A percentile compares a stretch with the other conserved stretches of the same genome.
These are phyloP conservation scores for Trichothecium roseum DNA, from an alignment of 2,329 filamentous ascomycete genomes.

Conservation along the genomic window DNA sequence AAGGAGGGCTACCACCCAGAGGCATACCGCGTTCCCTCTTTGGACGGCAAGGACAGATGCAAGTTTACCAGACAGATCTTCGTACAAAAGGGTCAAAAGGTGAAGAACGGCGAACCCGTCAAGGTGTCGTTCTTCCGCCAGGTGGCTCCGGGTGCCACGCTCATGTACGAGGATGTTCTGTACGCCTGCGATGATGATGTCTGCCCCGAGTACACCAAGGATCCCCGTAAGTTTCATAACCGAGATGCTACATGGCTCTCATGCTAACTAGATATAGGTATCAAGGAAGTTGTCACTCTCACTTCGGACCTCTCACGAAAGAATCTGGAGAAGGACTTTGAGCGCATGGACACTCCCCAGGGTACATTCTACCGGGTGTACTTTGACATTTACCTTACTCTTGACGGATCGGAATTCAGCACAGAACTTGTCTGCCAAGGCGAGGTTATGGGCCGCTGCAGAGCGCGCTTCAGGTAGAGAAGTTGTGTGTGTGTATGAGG, in stretches of 20 bases:
- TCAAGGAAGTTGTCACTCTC: conserved; percentile 97
- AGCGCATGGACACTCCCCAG: conserved; percentile 97
- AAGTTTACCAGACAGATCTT: conserved; percentile 98
- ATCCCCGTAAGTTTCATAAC: conserved; percentile 72
- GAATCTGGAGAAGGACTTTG: conserved; percentile 98
- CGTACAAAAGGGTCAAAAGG: conserved; percentile 94
- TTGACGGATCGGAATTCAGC: conserved; percentile 96
- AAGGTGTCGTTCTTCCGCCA: conserved; percentile 99
- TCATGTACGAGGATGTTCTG: conserved; percentile 98
- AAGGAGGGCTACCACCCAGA: conserved; percentile 98
- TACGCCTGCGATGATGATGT: conserved; percentile 98
- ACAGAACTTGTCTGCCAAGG: conserved; percentile 98
- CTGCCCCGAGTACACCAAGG: conserved; percentile 97
- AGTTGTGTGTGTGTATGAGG: background rate
- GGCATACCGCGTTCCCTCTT: conserved; percentile 89
- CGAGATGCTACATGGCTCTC: background rate
- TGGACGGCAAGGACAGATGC: conserved; percentile 96
- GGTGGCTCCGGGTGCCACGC: conserved; percentile 88
- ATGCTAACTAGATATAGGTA: conserved; percentile 48
- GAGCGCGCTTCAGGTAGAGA: conserved; percentile 66
- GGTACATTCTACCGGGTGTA: conserved; percentile 87
- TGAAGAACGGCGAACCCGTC: conserved; percentile 98
- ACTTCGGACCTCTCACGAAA: conserved; percentile 95
- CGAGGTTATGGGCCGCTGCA: conserved; percentile 96
- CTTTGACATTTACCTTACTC: conserved; percentile 77